Evolutionary conservation across 306 rosid genomes (phyloP).

Genomic region (Astragalus glycyphyllos): DNA sequence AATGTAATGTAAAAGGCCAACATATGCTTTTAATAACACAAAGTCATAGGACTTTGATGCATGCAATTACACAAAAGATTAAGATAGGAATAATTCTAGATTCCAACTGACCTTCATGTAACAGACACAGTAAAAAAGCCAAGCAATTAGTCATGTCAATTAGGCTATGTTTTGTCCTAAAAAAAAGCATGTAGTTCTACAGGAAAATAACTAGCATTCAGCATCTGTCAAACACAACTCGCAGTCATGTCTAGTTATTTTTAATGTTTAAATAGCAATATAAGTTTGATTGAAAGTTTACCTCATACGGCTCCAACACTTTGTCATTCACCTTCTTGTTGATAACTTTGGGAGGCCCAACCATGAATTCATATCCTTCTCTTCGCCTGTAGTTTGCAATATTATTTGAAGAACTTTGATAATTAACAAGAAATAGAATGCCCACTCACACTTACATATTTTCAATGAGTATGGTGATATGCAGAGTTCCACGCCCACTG

Average conservation of each 20-base stretch:
- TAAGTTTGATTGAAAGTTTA: conserved; percentile 42
- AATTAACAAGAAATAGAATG: conserved; percentile 38
- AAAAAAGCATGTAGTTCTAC: conserved; percentile 1
- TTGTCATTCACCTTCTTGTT: conserved; percentile 77
- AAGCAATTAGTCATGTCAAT: conserved; percentile 19
- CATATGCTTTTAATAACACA: conserved; percentile 28
- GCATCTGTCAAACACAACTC: conserved; percentile 12
- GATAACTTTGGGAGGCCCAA: conserved; percentile 98
- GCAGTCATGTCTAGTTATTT: neutral
- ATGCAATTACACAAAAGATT: conserved; percentile 20
- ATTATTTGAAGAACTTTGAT: conserved; percentile 33
- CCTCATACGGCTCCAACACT: conserved; percentile 93
- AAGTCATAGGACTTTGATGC: conserved; percentile 1
- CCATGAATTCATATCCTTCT: conserved; percentile 99
- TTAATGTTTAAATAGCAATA: neutral
- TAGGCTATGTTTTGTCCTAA: conserved; percentile 11
- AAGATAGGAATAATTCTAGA: conserved; percentile 9
- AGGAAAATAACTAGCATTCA: conserved; percentile 25
- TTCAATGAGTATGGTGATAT: conserved; percentile 93
- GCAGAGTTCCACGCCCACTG: conserved; percentile 99
- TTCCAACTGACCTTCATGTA: conserved; percentile 2
- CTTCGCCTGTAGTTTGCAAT: conserved; percentile 76
- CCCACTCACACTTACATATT: conserved; percentile 73
- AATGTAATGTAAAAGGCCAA: conserved; percentile 6
- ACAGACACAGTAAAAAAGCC: conserved; percentile 12